Evolutionary conservation across 2,329 filamentous ascomycete species (phyloP).

Genomic region (Aaosphaeria arxii): DNA sequence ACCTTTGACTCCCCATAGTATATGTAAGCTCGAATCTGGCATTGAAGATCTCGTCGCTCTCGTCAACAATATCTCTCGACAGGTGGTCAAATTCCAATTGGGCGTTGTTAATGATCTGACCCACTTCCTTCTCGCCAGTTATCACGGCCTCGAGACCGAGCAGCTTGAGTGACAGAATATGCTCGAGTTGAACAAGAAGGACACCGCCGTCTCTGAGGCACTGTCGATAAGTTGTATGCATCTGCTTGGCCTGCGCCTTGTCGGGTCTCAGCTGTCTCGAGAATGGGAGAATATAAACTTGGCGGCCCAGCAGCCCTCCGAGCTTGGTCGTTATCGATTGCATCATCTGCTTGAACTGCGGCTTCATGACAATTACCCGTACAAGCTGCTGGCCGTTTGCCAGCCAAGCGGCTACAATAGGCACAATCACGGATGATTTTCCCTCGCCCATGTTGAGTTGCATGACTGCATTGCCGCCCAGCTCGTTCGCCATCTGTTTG

Average conservation of each 20-base stretch:
- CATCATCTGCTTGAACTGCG: constrained; percentile 56
- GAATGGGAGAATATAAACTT: constrained; percentile 57
- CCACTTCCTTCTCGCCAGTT: constrained; percentile 43
- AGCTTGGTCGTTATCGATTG: constrained; percentile 55
- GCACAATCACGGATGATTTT: constrained; percentile 57
- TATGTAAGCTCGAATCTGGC: constrained; percentile 45
- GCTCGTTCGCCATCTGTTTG: constrained; percentile 46
- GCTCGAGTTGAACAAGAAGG: constrained; percentile 60
- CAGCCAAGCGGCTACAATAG: constrained; percentile 5
- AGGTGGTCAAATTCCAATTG: constrained; percentile 50
- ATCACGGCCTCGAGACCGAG: constrained; percentile 58
- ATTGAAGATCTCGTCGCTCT: constrained; percentile 49
- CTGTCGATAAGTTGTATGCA: constrained; percentile 44
- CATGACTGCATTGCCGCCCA: constrained; percentile 11
- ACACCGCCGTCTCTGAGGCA: constrained; percentile 49
- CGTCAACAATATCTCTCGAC: constrained; percentile 63
- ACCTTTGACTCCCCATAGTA: constrained; percentile 39
- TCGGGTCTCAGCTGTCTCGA: constrained; percentile 38
- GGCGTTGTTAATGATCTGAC: constrained; percentile 48
- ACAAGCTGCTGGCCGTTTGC: constrained; percentile 37
- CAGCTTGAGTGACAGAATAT: constrained; percentile 63
- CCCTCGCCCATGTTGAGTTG: constrained; percentile 20
- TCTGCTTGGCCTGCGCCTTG: background rate
- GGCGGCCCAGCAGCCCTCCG: constrained; percentile 53
- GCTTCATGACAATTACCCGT: constrained; percentile 56